These are phyloP conservation scores for Saccharomyces jurei DNA, from an alignment of 805 yeast species.

Conservation along the genomic window DNA sequence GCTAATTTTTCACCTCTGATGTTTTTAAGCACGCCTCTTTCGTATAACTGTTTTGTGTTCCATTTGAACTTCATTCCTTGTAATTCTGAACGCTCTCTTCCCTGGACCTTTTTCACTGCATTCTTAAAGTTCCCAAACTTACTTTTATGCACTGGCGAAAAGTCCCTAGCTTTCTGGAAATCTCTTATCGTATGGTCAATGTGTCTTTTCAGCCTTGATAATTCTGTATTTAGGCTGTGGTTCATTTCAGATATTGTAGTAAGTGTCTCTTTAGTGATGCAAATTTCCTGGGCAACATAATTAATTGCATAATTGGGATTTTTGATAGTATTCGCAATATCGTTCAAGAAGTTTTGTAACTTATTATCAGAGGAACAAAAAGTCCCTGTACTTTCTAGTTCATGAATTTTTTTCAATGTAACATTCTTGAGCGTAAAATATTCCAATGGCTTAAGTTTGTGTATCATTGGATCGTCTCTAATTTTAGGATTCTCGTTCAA, in stretches of 20 bases:
- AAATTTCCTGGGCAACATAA: slow-evolving; percentile 40
- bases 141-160: slow-evolving; percentile 23
- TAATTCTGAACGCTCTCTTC: slow-evolving; percentile 21
- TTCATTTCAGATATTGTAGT: slow-evolving; percentile 40
- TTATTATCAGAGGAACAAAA: slow-evolving; percentile 55
- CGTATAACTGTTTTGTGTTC: slow-evolving; percentile 65
- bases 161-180: slow-evolving; percentile 35
- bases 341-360: slow-evolving; percentile 72
- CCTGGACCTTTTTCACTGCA: slow-evolving; percentile 31
- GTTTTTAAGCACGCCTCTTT: slow-evolving; percentile 57
- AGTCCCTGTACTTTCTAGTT: slow-evolving; percentile 60
- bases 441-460: slow-evolving; percentile 39
- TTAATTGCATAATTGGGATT: slow-evolving; percentile 45
- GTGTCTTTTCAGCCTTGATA: slow-evolving; percentile 37
- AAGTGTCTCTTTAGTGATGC: slow-evolving; percentile 38
- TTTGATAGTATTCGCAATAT: slow-evolving; percentile 72
- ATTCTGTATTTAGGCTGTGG: slow-evolving; percentile 34
- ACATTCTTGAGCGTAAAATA: slow-evolving; percentile 73
- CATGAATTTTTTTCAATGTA: slow-evolving; percentile 66
- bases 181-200: slow-evolving; percentile 45
- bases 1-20: slow-evolving; percentile 45
- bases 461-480: slow-evolving; percentile 32
- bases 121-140: slow-evolving; percentile 35
- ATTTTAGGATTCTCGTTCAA: slow-evolving; percentile 36
- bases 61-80: slow-evolving; percentile 59